Evolutionary conservation across 192 early-diverging fungal species (phyloP).

Genomic region (Glomus cerebriforme): DNA sequence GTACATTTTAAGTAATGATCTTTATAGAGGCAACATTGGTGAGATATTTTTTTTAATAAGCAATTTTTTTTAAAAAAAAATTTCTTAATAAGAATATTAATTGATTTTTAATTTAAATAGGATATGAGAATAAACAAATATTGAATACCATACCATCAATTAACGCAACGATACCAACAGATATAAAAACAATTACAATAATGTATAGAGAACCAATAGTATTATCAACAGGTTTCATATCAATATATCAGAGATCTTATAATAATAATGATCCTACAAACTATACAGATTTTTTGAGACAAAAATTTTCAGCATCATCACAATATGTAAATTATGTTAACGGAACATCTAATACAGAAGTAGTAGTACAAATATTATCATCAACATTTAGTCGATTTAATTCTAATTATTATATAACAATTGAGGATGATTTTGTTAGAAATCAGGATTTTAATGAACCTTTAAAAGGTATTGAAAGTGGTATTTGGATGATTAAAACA

Average conservation of each 20-base stretch:
- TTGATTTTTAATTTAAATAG: background rate
- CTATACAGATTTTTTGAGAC: background rate
- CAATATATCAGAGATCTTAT: background rate
- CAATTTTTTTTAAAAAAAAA: background rate
- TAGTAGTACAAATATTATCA: background rate
- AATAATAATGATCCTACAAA: background rate
- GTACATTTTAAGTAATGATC: background rate
- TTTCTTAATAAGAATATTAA: background rate
- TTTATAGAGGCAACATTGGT: background rate
- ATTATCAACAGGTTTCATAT: background rate
- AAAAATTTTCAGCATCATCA: background rate
- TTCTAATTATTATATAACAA: background rate
- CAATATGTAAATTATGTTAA: background rate
- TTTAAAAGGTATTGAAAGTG: background rate
- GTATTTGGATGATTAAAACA: background rate
- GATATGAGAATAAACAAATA: background rate
- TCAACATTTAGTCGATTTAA: background rate
- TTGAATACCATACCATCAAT: background rate
- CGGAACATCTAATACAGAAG: background rate
- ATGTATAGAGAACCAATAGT: background rate
- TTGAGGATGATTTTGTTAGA: slow-evolving; percentile 9
- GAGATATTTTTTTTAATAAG: background rate
- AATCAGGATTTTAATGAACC: background rate
- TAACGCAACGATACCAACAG: background rate
- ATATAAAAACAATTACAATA: background rate